phyloP scores from a whole-genome alignment of 2,329 filamentous ascomycete species.

The Apiospora kogelbergensis region DNA sequence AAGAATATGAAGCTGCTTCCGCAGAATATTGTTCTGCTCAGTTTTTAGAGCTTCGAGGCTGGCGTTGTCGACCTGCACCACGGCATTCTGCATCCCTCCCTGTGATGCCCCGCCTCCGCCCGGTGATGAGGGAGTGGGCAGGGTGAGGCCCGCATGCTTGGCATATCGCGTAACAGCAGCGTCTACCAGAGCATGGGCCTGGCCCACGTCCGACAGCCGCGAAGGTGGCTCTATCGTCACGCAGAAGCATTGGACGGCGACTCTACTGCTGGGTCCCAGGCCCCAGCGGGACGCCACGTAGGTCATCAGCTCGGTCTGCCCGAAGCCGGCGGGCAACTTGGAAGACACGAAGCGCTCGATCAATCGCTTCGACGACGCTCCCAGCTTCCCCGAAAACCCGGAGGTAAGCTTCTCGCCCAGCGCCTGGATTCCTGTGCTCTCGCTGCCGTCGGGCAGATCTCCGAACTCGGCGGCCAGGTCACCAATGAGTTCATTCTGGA shows the following conservation, averaged over 20 bases:
- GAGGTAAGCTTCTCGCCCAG: constrained; percentile 29
- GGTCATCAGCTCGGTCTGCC: constrained; percentile 92
- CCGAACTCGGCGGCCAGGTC: not conserved
- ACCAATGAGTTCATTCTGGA: not conserved
- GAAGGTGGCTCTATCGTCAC: not conserved
- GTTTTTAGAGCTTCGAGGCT: constrained; percentile 93
- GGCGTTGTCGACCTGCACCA: constrained; percentile 89
- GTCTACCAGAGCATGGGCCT: not conserved
- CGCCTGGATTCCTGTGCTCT: constrained; percentile 48
- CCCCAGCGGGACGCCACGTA: constrained; percentile 95
- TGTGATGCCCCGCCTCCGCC: not conserved
- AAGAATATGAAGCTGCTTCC: not conserved
- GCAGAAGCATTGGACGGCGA: constrained; percentile 75
- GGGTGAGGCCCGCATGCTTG: not conserved
- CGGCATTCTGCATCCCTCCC: constrained; percentile 65
- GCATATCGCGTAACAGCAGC: not conserved
- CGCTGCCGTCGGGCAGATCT: constrained; percentile 41
- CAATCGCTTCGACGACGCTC: constrained; percentile 91
- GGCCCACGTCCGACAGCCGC: not conserved
- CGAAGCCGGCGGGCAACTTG: constrained; percentile 99
- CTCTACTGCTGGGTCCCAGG: constrained; percentile 79
- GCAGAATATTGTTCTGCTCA: constrained; percentile 83
- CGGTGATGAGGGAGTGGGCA: not conserved
- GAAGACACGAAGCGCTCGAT: constrained; percentile 94
- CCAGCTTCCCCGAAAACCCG: constrained; percentile 95